Evolutionary conservation across 805 yeast species (phyloP).

Genomic region (Wickerhamomyces rabaulensis): DNA sequence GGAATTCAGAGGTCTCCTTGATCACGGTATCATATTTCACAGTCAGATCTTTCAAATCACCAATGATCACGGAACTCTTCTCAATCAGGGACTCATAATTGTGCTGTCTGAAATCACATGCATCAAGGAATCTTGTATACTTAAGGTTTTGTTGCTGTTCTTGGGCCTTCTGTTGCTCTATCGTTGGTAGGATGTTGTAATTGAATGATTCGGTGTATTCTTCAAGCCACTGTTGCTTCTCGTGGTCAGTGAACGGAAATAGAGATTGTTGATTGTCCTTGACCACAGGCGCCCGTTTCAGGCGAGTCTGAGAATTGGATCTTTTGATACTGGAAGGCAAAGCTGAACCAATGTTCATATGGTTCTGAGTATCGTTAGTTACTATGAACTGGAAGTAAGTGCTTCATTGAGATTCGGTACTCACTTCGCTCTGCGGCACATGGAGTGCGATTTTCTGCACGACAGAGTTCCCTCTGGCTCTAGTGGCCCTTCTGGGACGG

Average conservation of each 20-base stretch:
- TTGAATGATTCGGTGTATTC: slow-evolving; percentile 34
- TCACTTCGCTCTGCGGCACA: slow-evolving; percentile 36
- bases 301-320: slow-evolving; percentile 10
- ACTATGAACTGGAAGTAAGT: no score
- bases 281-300: neutral
- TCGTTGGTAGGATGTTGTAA: slow-evolving; percentile 34
- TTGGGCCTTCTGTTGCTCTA: slow-evolving; percentile 35
- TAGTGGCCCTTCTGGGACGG: slow-evolving; percentile 16
- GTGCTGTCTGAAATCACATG: slow-evolving; percentile 26
- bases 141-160: slow-evolving; percentile 32
- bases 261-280: slow-evolving; percentile 1
- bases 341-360: neutral
- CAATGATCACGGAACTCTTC: slow-evolving; percentile 41
- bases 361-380: slow-evolving; percentile 3
- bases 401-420: slow-evolving; percentile 2
- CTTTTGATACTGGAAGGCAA: slow-evolving; percentile 6
- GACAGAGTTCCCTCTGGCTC: slow-evolving; percentile 55
- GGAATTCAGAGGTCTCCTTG: slow-evolving; percentile 59
- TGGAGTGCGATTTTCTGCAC: slow-evolving; percentile 57
- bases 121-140: slow-evolving; percentile 26
- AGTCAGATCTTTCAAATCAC: slow-evolving; percentile 42
- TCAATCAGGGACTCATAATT: slow-evolving; percentile 33
- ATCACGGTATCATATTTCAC: slow-evolving; percentile 53
- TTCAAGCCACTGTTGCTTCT: slow-evolving; percentile 31
- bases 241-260: slow-evolving; percentile 27